Evolutionary conservation across 1,139 yeast species (phyloP).

Genomic region (Pichia sp.): DNA sequence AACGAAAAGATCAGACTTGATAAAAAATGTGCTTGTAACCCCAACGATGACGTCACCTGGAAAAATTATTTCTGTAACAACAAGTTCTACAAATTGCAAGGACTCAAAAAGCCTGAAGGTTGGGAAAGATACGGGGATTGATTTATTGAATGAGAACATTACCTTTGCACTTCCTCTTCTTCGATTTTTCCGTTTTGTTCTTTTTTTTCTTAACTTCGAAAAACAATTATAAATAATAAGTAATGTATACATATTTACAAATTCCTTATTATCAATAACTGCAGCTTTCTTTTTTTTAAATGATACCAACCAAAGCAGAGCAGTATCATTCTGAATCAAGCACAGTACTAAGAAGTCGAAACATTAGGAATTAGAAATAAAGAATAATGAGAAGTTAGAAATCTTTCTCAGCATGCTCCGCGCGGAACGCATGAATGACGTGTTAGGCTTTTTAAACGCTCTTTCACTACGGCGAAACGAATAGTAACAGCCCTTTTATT

Average conservation of each 20-base stretch:
- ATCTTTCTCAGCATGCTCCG: background rate
- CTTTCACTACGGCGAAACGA: background rate
- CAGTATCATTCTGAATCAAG: no score
- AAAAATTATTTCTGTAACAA: slow-evolving; percentile 80
- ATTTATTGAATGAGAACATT: background rate
- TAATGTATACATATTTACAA: background rate
- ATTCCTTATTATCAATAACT: background rate
- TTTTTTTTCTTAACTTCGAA: background rate
- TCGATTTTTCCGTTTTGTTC: background rate
- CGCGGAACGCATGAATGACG: background rate
- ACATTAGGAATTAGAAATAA: background rate
- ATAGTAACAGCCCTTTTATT: background rate
- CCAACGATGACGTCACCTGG: slow-evolving; percentile 78
- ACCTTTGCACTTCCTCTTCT: background rate
- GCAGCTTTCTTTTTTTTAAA: background rate
- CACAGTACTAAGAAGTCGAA: no score
- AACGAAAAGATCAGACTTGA: slow-evolving; percentile 48
- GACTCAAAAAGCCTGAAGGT: slow-evolving; percentile 63
- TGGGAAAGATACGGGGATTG: slow-evolving; percentile 55
- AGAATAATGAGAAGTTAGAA: background rate
- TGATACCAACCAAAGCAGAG: no score
- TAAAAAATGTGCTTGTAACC: slow-evolving; percentile 69
- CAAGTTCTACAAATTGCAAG: slow-evolving; percentile 60
- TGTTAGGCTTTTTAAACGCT: background rate
- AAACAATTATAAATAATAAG: background rate